phyloP scores from a whole-genome alignment of 257 asterid genomes.

The Parsonsia alboflavescens region DNA sequence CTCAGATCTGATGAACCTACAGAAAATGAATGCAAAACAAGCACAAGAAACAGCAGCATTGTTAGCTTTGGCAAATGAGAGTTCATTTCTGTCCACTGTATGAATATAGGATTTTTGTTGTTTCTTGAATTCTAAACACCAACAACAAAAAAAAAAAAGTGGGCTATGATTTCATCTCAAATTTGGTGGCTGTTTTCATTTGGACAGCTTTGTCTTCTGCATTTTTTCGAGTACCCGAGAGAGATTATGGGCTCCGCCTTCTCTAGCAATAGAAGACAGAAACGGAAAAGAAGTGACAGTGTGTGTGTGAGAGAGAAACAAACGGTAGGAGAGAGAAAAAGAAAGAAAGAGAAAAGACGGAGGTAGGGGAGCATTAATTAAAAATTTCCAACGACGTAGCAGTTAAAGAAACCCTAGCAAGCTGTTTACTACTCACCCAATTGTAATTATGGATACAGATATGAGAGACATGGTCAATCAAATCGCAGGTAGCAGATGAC shows the following conservation, averaged over 20 bases:
- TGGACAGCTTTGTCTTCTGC: slow-evolving; percentile 4
- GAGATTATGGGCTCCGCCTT: not conserved
- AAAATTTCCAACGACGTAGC: not conserved
- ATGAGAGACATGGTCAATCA: not conserved
- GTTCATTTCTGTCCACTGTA: not conserved
- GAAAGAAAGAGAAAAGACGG: not conserved
- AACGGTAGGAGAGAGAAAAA: not conserved
- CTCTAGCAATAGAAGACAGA: not conserved
- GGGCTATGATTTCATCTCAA: not conserved
- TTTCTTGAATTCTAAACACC: not conserved
- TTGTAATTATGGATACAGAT: slow-evolving; percentile 5
- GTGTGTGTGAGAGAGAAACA: slow-evolving; percentile 8
- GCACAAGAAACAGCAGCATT: slow-evolving; percentile 9
- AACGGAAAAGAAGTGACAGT: not conserved
- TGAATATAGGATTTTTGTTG: not conserved
- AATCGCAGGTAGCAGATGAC: no score
- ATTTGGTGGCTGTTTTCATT: slow-evolving; percentile 2
- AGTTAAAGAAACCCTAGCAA: slow-evolving; percentile 10
- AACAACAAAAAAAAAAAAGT: not conserved
- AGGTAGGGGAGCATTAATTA: slow-evolving; percentile 6
- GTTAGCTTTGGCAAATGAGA: not conserved
- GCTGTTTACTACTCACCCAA: not conserved
- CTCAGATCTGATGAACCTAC: slow-evolving; percentile 8
- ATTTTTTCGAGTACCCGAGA: not conserved
- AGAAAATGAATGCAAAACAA: not conserved